Evolutionary conservation across 306 rosid genomes (phyloP).

Genomic region (Sesbania bispinosa): DNA sequence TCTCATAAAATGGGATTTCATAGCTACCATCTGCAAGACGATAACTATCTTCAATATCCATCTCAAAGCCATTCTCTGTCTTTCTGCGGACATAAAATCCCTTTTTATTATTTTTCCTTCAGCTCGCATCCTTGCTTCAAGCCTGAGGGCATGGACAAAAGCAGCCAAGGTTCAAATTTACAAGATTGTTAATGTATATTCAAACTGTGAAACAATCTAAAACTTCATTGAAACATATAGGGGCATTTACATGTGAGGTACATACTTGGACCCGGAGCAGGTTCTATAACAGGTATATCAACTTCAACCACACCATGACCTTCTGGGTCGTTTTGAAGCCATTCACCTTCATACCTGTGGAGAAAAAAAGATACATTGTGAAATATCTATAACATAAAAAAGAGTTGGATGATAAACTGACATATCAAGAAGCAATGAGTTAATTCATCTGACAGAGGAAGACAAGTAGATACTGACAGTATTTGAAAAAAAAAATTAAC

Average conservation of each 20-base stretch:
- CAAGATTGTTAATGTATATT: conserved; percentile 4
- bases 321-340: conserved; percentile 84
- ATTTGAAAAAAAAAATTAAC: background rate
- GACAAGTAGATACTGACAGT: background rate
- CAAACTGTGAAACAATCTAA: conserved; percentile 10
- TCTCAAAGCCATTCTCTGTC: conserved; percentile 91
- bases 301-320: conserved; percentile 97
- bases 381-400: conserved; percentile 13
- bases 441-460: background rate
- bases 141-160: conserved; percentile 50
- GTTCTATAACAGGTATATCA: conserved; percentile 84
- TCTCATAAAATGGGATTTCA: conserved; percentile 79
- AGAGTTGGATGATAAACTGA: conserved; percentile 6
- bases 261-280: conserved; percentile 91
- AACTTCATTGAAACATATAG: background rate
- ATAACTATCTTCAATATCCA: conserved; percentile 87
- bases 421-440: conserved; percentile 5
- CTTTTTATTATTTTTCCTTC: conserved; percentile 68
- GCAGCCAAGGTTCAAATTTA: conserved; percentile 24
- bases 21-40: conserved; percentile 46
- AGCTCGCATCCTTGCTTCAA: conserved; percentile 86
- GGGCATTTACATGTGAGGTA: conserved; percentile 13
- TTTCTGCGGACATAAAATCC: conserved; percentile 78
- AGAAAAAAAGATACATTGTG: conserved; percentile 16
- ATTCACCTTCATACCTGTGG: conserved; percentile 94